Percentiles rank a stretch among this genome's conserved stretches.
phyloP scores from a whole-genome alignment of 768 basidiomycete species.

The Tulasnella sp. region DNA sequence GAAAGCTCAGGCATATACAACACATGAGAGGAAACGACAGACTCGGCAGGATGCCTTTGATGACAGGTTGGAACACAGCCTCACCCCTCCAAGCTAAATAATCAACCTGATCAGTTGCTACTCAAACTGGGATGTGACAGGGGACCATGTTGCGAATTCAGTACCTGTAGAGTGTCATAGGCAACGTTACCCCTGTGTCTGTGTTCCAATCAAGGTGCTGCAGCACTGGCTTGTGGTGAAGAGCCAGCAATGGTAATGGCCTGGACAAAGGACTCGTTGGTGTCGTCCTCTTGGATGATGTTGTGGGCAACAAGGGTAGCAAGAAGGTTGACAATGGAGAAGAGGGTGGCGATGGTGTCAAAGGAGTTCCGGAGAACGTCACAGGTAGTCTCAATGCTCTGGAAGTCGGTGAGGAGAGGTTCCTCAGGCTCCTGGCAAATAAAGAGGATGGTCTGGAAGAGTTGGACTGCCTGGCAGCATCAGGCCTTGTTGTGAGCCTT shows the following conservation, averaged over 20 bases:
- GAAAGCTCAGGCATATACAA: background rate
- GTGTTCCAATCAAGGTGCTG: background rate
- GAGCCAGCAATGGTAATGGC: background rate
- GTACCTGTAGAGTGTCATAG: background rate
- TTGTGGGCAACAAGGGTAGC: too few species aligned
- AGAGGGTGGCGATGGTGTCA: too few species aligned
- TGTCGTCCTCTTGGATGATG: background rate
- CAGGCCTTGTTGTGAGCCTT: too few species aligned
- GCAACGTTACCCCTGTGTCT: background rate
- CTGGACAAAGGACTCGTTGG: background rate
- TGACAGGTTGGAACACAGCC: background rate
- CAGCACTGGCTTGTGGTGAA: background rate
- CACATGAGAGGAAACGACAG: background rate
- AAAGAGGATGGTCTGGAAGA: too few species aligned
- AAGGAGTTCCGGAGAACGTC: too few species aligned
- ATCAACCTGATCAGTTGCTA: background rate
- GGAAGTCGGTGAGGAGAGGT: too few species aligned
- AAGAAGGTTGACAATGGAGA: too few species aligned
- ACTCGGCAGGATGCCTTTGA: background rate
- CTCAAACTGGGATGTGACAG: background rate
- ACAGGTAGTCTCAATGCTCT: too few species aligned
- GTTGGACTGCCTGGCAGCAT: too few species aligned
- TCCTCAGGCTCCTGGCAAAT: too few species aligned
- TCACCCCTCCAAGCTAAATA: background rate
- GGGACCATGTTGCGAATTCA: background rate